Percentiles rank a stretch among this genome's conserved stretches.
These are phyloP conservation scores for Fomitopsis serialis DNA, from an alignment of 768 basidiomycete genomes.

Conservation along the genomic window DNA sequence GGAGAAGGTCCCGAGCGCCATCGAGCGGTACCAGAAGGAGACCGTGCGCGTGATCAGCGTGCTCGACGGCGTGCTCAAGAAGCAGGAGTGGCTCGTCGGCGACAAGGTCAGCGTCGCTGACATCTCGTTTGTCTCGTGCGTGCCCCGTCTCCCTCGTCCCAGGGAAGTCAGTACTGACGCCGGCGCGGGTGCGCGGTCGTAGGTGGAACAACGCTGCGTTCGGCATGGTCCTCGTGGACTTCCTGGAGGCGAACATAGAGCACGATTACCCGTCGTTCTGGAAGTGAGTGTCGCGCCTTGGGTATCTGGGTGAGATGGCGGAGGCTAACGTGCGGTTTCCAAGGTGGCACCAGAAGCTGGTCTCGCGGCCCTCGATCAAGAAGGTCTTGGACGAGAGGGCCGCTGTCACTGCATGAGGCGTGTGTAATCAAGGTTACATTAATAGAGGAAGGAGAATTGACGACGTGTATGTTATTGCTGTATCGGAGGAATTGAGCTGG, in stretches of 20 bases:
- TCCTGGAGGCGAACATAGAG: conserved; percentile 8
- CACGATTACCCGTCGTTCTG: conserved; percentile 17
- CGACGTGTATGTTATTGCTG: no score
- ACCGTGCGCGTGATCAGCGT: conserved; percentile 20
- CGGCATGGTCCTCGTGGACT: conserved; percentile 5
- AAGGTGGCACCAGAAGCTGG: conserved; percentile 20
- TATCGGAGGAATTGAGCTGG: no score
- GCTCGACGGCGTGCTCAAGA: conserved; percentile 23
- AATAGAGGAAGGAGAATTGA: no score
- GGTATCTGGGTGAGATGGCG: not conserved
- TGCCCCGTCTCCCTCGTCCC: not conserved
- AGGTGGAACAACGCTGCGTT: conserved; percentile 17
- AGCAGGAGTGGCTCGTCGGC: conserved; percentile 24
- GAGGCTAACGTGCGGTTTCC: not conserved
- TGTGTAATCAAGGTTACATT: no score
- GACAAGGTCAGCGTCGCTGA: conserved; percentile 22
- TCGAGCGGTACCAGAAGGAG: conserved; percentile 26
- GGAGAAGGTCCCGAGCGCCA: conserved; percentile 24
- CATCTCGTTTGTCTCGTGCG: conserved; percentile 18
- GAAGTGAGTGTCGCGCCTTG: conserved; percentile 6
- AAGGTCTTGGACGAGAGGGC: not conserved
- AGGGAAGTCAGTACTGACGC: not conserved
- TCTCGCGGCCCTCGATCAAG: conserved; percentile 7
- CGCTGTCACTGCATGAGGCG: not conserved
- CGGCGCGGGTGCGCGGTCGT: no score